Evolutionary conservation across 139 green algal genomes (phyloP), one percentile per base, ranked within the genome.

Genomic region (Coelastrella sp.): DNA sequence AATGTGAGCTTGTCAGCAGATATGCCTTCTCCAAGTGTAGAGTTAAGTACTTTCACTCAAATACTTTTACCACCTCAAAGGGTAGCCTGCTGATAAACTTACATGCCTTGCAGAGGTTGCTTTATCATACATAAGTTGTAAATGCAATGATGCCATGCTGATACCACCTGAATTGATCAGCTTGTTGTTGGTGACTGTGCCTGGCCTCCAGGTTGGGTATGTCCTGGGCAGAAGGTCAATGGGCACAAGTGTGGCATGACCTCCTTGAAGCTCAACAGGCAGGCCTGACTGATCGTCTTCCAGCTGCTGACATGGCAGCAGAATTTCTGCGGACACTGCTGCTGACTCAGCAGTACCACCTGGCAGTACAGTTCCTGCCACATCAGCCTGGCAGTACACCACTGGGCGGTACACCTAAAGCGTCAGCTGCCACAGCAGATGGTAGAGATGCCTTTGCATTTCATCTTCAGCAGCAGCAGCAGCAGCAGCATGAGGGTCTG

Each of bases 291-390:
- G 76, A 63, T 86, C 70, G 12, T 10, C 56, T 82, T 19, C 87
- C 87, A n/a, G 24, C 35, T 20, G 27, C 63, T 75, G n/a, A 63
- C 5, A 25, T 90, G 27, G 76, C 25, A 27, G 19, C 57, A 59
- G 58, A 49, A 78, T 85, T 90, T 17, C 76, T 90, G 73, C 75
- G 87, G 10, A 27, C 60, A 65, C 87, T 90, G 87, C 76, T 90
- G 76, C 87, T 86, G 60, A 79, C 27, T 25, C 74, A 82, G 75
- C 87, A 82, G 68, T 79, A 86, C 60, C 75, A 66, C 7, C 76
- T 90, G 1, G 87, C 87, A 24, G 87, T 70, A 49, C 68, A 81
- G 56, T 70, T 86, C 61, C 7, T 90, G 15, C 87, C 76, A 24
- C 76, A 24, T 70, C 59, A 70, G 17, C 86, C 24, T 17, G n/a